These are phyloP conservation scores for Gyrodon lividus DNA, from an alignment of 768 basidiomycete genomes.

Conservation along the genomic window DNA sequence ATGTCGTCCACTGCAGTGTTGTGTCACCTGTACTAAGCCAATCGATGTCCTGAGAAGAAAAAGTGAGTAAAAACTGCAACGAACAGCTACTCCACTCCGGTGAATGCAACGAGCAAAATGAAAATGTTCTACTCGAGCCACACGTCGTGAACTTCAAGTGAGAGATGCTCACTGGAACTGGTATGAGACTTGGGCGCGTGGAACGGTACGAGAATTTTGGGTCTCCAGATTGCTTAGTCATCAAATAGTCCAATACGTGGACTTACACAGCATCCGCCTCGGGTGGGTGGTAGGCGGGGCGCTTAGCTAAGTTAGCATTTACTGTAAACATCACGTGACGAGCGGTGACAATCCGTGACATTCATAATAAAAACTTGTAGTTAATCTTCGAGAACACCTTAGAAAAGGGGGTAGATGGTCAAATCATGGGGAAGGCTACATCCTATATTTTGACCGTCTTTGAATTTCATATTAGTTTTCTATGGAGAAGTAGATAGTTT, in stretches of 20 bases:
- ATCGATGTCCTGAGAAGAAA: neutral
- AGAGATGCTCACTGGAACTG: neutral
- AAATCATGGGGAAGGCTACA: too few relatives aligned
- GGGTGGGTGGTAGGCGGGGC: too few relatives aligned
- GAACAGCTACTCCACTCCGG: neutral
- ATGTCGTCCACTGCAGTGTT: conserved; percentile 15
- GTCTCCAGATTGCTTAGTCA: conserved; percentile 17
- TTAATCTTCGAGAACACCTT: too few relatives aligned
- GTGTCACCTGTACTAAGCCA: conserved; percentile 1
- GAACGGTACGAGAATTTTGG: neutral
- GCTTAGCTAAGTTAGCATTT: too few relatives aligned
- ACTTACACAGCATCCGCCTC: too few relatives aligned
- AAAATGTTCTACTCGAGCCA: neutral
- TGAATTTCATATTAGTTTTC: too few relatives aligned
- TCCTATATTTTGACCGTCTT: too few relatives aligned
- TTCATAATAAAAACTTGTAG: too few relatives aligned
- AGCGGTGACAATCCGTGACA: too few relatives aligned
- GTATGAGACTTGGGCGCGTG: conserved; percentile 2
- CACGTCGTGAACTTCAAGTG: neutral
- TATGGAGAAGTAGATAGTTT: too few relatives aligned
- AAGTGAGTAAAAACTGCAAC: neutral
- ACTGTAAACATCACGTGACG: too few relatives aligned
- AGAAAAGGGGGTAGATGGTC: too few relatives aligned
- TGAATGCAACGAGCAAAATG: neutral
- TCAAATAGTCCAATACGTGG: neutral